Evolutionary conservation across 2,329 filamentous ascomycete genomes (phyloP).

Genomic region (Rhynchosporium agropyri): DNA sequence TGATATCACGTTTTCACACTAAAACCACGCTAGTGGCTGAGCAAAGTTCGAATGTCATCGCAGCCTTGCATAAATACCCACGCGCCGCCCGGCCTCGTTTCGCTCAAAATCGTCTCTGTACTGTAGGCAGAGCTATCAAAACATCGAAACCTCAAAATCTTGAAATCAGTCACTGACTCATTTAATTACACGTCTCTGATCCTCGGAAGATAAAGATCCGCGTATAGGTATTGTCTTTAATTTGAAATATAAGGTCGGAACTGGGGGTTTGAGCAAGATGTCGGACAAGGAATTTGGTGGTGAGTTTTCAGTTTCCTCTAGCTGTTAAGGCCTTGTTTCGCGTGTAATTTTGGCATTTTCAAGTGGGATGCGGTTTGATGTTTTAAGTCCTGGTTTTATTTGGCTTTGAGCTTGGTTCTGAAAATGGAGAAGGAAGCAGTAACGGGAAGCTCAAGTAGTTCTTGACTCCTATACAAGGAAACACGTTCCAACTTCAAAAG

Average conservation of each 20-base stretch:
- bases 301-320: conserved; percentile 44
- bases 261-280: conserved; percentile 47
- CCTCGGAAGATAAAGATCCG: no score
- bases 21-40: conserved; percentile 8
- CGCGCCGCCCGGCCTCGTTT: conserved; percentile 17
- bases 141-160: neutral
- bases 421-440: neutral
- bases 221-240: neutral
- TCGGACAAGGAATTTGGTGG: conserved; percentile 69
- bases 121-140: conserved; percentile 13
- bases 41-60: neutral
- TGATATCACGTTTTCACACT: conserved; percentile 18
- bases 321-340: neutral
- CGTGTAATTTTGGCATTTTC: neutral
- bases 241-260: neutral
- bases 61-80: conserved; percentile 34
- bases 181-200: neutral
- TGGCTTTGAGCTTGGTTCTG: neutral
- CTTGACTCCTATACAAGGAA: neutral
- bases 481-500: neutral
- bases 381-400: neutral
- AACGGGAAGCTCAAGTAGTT: neutral
- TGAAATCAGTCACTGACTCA: neutral
- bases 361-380: conserved; percentile 1
- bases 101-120: conserved; percentile 6